These are phyloP conservation scores for Ogataea angusta DNA, from an alignment of 805 yeast genomes.

Conservation along the genomic window DNA sequence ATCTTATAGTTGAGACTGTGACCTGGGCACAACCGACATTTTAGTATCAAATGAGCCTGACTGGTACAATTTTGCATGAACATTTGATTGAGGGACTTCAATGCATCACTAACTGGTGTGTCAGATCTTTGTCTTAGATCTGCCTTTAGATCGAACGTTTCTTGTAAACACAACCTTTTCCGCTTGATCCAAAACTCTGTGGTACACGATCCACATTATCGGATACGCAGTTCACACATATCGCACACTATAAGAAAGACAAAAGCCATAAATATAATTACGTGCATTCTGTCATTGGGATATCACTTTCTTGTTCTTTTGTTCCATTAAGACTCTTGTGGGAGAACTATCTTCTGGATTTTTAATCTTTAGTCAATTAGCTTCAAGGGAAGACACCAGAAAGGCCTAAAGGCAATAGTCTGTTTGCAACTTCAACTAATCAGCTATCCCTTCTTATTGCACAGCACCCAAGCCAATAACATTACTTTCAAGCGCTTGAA, in stretches of 20 bases:
- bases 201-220: constrained; percentile 4
- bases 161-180: neutral
- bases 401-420: too few species aligned
- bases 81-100: neutral
- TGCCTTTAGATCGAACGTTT: neutral
- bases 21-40: neutral
- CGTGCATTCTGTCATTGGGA: constrained; percentile 4
- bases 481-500: neutral
- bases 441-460: neutral
- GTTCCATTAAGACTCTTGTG: constrained; percentile 4
- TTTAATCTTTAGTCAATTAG: neutral
- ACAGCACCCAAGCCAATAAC: neutral
- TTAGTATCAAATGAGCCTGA: neutral
- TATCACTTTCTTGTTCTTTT: neutral
- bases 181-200: constrained; percentile 1
- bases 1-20: neutral
- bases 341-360: constrained; percentile 1
- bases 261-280: neutral
- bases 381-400: neutral
- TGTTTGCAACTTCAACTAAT: neutral
- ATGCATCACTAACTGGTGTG: constrained; percentile 1
- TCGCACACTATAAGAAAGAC: constrained; percentile 1
- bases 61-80: constrained; percentile 1
- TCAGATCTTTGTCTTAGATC: constrained; percentile 9
- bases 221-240: constrained; percentile 4